phyloP scores from a whole-genome alignment of 2,329 filamentous ascomycete species.

The Colletotrichum karsti region DNA sequence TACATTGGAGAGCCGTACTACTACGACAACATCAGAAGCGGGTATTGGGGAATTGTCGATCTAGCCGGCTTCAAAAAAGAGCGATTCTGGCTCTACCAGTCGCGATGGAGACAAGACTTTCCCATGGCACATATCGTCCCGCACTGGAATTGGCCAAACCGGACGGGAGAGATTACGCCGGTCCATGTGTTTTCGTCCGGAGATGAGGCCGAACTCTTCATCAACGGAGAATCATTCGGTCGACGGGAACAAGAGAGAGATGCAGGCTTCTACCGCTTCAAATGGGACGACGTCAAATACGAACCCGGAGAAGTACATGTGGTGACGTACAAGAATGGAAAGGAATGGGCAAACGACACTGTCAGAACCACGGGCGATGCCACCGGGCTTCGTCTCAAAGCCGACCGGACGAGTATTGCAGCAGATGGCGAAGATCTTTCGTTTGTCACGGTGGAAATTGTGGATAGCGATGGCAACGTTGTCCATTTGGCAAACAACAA shows the following conservation, averaged over 20 bases:
- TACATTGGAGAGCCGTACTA: constrained; percentile 60
- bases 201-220: not conserved
- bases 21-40: constrained; percentile 55
- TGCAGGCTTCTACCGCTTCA: not conserved
- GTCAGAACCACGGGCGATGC: not conserved
- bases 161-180: not conserved
- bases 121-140: not conserved
- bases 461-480: not conserved
- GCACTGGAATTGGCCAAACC: not conserved
- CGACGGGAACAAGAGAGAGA: not conserved
- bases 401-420: not conserved
- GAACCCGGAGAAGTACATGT: not conserved
- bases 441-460: not conserved
- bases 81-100: constrained; percentile 43
- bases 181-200: not conserved
- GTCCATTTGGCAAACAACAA: not conserved
- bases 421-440: not conserved
- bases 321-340: not conserved
- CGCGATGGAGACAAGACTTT: constrained; percentile 34
- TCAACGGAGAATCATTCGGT: not conserved
- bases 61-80: constrained; percentile 66
- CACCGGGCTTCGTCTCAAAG: not conserved
- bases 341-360: not conserved
- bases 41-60: constrained; percentile 65
- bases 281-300: not conserved